A percentile compares a stretch with the other conserved stretches of the same genome.
These are phyloP conservation scores for Begonia fuchsioides DNA, from an alignment of 306 rosid genomes.

Conservation along the genomic window DNA sequence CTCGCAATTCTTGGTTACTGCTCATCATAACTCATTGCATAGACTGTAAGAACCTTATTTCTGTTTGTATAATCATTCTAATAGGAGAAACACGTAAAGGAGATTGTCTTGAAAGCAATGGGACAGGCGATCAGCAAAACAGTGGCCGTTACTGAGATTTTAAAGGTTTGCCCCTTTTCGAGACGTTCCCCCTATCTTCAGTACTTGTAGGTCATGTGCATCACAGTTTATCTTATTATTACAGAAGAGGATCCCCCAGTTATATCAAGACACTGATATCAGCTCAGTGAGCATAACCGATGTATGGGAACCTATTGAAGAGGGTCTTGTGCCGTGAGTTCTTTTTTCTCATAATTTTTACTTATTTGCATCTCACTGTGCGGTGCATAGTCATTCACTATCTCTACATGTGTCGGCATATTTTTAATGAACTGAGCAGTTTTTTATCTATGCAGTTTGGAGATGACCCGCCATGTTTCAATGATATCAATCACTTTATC, in stretches of 20 bases:
- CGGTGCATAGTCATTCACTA: no score
- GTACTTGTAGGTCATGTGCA: neutral
- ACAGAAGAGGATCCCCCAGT: constrained; percentile 62
- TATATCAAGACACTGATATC: constrained; percentile 78
- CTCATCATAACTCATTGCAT: no score
- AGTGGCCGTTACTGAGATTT: constrained; percentile 20
- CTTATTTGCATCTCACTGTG: no score
- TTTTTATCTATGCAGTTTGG: constrained; percentile 59
- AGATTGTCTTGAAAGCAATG: no score
- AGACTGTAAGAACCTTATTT: no score
- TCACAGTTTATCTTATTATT: neutral
- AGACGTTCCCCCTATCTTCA: neutral
- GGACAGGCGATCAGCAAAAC: no score
- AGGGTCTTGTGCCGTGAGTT: constrained; percentile 96
- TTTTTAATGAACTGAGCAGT: no score
- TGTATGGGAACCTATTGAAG: constrained; percentile 97
- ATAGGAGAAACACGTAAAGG: constrained; percentile 8
- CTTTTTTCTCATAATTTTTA: neutral
- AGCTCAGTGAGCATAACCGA: constrained; percentile 95
- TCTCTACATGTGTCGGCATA: no score
- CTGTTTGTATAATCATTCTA: no score
- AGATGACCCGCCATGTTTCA: constrained; percentile 97
- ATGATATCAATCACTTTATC: constrained; percentile 87
- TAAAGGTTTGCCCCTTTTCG: neutral
- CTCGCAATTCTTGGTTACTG: no score